A percentile compares a stretch with the other conserved stretches of the same genome.
Evolutionary conservation across 768 basidiomycete species (phyloP).

Genomic region (Trametes coccinea): DNA sequence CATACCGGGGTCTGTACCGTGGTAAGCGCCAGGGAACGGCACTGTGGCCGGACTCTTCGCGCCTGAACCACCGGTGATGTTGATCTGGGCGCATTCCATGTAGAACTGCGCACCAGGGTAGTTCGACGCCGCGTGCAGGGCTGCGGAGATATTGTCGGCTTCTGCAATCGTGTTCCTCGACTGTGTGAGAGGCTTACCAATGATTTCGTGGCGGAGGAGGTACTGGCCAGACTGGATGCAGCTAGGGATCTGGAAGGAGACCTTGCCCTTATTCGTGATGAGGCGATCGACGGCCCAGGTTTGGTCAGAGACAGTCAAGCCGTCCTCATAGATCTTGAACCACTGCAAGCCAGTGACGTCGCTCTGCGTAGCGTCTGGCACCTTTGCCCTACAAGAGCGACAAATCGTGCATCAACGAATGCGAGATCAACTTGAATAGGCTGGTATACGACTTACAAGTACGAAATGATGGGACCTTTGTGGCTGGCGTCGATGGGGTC

Average conservation of each 20-base stretch:
- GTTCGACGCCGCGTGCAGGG: conserved; percentile 44
- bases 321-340: conserved; percentile 55
- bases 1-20: conserved; percentile 26
- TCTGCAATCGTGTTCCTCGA: too few species aligned
- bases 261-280: conserved; percentile 49
- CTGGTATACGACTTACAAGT: not conserved
- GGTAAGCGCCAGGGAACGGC: conserved; percentile 39
- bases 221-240: conserved; percentile 51
- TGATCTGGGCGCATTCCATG: conserved; percentile 33
- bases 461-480: conserved; percentile 42
- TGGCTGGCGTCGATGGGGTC: conserved; percentile 52
- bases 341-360: conserved; percentile 49
- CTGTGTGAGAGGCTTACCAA: conserved; percentile 36
- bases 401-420: not conserved
- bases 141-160: conserved; percentile 25
- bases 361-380: conserved; percentile 46
- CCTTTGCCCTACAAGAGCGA: conserved; percentile 39
- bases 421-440: not conserved
- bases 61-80: conserved; percentile 34
- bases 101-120: conserved; percentile 48
- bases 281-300: conserved; percentile 51
- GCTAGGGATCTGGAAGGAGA: conserved; percentile 46
- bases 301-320: conserved; percentile 30
- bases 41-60: conserved; percentile 33
- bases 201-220: conserved; percentile 52